Evolutionary conservation across 352 stramenopile genomes (phyloP), one percentile per base, ranked within the genome.

Genomic region (Thalassiosira allenii): DNA sequence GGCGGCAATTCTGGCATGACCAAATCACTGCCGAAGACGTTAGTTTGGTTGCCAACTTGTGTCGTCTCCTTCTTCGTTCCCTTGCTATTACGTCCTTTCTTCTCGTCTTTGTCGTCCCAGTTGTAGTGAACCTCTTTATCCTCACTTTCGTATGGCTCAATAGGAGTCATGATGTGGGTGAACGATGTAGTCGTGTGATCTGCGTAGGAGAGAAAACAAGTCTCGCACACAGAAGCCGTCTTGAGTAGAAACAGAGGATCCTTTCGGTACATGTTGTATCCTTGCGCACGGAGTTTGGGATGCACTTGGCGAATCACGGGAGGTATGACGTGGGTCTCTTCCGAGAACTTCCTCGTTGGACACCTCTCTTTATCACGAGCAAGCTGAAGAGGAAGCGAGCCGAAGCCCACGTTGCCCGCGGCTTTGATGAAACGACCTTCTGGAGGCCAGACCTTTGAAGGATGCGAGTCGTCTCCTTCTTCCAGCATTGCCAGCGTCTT

Each of bases 191-290:
- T 83, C 12, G 86, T 67, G 25, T 95, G 61, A 34, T 98, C 94
- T 6, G 96, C 92, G 75, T 98, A 99, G 3, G 97, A 93, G 20
- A 99, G 88, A 58, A 94, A 99, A 80, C 96, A 99, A 32, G 78
- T 82, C 66, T 98, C 96, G 52, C 96, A 99, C 0, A 98, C 92
- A 1, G 87, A 81, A 2, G 95, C 93, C 2, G 90, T 94, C 82
- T 98, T 98, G 81, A 97, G 96, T 4, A 98, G 78, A 75, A 98
- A 99, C 25, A 98, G 94, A 14, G 96, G 95, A 65, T 99, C 96
- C 61, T 90, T 83, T 9, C 94, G 93, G 65, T 98, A 97, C 47
- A 93, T 89, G 29, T 88, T 76, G 83, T 98, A 98, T 30, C 96
- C 95, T 22, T 94, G 88, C 1, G 88, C 79, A 0, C 84, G 81